Evolutionary conservation across 2,329 filamentous ascomycete genomes (phyloP), one percentile per base, ranked within the genome.

Genomic region (Xylariaceae sp.): DNA sequence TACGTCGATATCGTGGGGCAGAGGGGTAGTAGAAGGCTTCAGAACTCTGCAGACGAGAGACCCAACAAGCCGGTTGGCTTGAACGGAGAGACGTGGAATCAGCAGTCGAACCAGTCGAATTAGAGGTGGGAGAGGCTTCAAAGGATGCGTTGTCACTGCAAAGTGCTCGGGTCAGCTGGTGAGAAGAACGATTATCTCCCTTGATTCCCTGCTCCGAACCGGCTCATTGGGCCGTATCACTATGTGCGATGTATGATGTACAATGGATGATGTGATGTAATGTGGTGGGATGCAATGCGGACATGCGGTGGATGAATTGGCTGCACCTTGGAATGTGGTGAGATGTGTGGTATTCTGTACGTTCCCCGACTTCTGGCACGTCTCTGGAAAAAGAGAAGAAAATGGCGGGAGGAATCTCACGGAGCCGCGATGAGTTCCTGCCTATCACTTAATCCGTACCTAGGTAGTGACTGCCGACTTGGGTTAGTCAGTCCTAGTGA

Each of bases 141-240:
- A 61, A 65, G 61, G 66, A 69, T 70, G 68, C 57, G 67, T 67
- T 70, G 68, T 68, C 66, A 66, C 65, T 68, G 65, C 64, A 65
- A 59, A 58, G 54, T 53, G 58, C 56, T 64, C 66, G 62, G 59
- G 62, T 66, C 62, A 65, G 63, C 63, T 64, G 63, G 61, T 51
- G 61, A 56, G 62, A 54, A 7, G 17, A 51, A 39, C 18, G 10
- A n/a, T 34, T 15, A 55, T 58, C 53, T 55, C 7, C 50, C 50
- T 39, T 30, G 53, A 18, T 62, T 62, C 59, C 59, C 55, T 60
- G 62, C 51, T 47, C 13, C 39, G 30, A 30, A 4, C 34, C 53
- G 60, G 56, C 57, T 60, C 54, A 64, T 62, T 64, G 60, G 63
- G 50, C 47, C 34, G 34, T 47, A 37, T 56, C 59, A 58, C 53